A percentile compares a stretch with the other conserved stretches of the same genome.
Conservation (phyloP, 192 early-diverging fungal genomes). For the Gryganskiella cystojenkinii region DNA sequence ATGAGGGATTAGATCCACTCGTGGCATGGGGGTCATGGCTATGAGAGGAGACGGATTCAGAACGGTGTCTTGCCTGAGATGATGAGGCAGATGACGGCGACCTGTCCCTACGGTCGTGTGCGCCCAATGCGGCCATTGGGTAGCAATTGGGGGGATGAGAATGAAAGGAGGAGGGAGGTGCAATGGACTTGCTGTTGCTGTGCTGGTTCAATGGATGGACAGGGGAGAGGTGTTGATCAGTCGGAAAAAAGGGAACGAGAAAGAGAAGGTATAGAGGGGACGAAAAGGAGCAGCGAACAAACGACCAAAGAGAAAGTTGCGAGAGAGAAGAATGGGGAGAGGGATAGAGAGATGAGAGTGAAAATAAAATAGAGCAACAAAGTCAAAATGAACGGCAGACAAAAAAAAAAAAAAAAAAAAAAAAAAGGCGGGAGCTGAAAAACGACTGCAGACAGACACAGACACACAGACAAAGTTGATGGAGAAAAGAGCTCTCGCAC, state of each 20-base stretch:
- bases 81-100: slow-evolving; percentile 6
- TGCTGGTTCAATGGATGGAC: background rate
- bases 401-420: background rate
- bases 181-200: background rate
- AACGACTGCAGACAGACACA: background rate
- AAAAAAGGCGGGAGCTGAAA: background rate
- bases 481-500: background rate
- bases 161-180: background rate
- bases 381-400: background rate
- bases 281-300: background rate
- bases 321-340: background rate
- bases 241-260: background rate
- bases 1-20: slow-evolving; percentile 6
- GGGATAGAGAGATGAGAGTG: background rate
- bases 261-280: background rate
- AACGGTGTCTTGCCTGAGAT: slow-evolving; percentile 4
- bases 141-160: background rate
- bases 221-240: background rate
- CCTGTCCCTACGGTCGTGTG: slow-evolving; percentile 7
- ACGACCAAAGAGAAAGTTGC: background rate
- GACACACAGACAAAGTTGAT: background rate
- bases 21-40: background rate
- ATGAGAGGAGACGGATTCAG: slow-evolving; percentile 22
- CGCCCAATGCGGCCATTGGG: slow-evolving; percentile 25
- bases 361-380: background rate